Percentiles rank a stretch among this genome's conserved stretches.
Evolutionary conservation across 2,329 filamentous ascomycete species (phyloP).

Genomic region (Penicillium sp.): DNA sequence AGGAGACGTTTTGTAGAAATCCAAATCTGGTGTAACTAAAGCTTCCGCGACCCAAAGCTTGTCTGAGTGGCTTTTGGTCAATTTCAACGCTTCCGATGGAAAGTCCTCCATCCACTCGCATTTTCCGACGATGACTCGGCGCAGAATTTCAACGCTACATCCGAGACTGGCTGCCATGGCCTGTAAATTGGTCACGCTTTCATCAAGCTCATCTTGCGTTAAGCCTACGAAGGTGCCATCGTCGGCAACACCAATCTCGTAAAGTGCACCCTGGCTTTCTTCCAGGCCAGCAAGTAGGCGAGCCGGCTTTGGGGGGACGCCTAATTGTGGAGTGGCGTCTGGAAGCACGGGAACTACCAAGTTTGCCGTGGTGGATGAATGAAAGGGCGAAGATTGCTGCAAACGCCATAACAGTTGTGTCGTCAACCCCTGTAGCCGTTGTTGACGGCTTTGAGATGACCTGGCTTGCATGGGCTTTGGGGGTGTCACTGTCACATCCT

Average conservation of each 20-base stretch:
- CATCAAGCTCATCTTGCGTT: slow-evolving; percentile 85
- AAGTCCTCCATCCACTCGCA: slow-evolving; percentile 59
- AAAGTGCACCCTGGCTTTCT: slow-evolving; percentile 87
- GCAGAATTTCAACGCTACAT: slow-evolving; percentile 77
- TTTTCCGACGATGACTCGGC: slow-evolving; percentile 79
- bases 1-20: slow-evolving; percentile 36
- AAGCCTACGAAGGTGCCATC: slow-evolving; percentile 88
- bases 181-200: slow-evolving; percentile 79
- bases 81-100: slow-evolving; percentile 18
- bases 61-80: slow-evolving; percentile 39
- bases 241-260: slow-evolving; percentile 95
- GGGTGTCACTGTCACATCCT: slow-evolving; percentile 25
- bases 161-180: slow-evolving; percentile 92
- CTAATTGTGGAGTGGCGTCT: slow-evolving; percentile 61
- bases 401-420: slow-evolving; percentile 93
- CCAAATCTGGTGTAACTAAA: slow-evolving; percentile 72
- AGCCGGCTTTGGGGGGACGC: slow-evolving; percentile 52
- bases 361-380: slow-evolving; percentile 74
- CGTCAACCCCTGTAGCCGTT: slow-evolving; percentile 84
- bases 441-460: slow-evolving; percentile 71
- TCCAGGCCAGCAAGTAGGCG: slow-evolving; percentile 73
- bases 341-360: slow-evolving; percentile 74
- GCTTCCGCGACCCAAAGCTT: slow-evolving; percentile 88
- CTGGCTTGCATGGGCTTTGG: slow-evolving; percentile 44
- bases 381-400: slow-evolving; percentile 90